These are phyloP conservation scores for Cladophialophora immunda DNA, from an alignment of 2,329 filamentous ascomycete species.

Conservation along the genomic window DNA sequence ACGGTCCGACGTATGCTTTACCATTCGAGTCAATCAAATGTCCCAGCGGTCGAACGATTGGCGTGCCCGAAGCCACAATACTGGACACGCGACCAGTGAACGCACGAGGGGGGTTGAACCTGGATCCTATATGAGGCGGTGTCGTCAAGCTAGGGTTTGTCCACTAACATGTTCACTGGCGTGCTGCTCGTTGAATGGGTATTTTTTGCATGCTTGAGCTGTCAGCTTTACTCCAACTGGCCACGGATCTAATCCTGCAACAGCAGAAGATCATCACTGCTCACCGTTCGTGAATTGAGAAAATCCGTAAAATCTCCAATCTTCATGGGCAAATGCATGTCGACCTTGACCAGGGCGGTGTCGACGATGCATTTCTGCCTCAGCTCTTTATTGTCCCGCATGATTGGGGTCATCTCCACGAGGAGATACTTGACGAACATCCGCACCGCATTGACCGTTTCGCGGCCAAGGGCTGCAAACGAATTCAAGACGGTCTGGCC, in stretches of 20 bases:
- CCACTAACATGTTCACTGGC: conserved; percentile 21
- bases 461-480: conserved; percentile 13
- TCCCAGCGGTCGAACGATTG: conserved; percentile 20
- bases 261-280: not conserved
- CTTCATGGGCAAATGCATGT: conserved; percentile 25
- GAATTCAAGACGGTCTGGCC: conserved; percentile 6
- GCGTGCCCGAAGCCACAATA: conserved; percentile 17
- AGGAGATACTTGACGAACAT: conserved; percentile 15
- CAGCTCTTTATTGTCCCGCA: conserved; percentile 14
- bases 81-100: conserved; percentile 21
- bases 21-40: conserved; percentile 21
- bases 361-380: conserved; percentile 15
- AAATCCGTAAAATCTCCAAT: conserved; percentile 24
- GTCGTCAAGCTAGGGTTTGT: not conserved
- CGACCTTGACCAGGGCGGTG: not conserved
- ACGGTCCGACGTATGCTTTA: conserved; percentile 58
- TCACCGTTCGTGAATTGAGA: conserved; percentile 21
- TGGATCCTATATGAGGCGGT: conserved; percentile 5
- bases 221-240: not conserved
- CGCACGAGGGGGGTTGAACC: conserved; percentile 23
- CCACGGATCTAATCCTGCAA: not conserved
- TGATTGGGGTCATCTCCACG: conserved; percentile 11
- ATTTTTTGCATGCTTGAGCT: conserved; percentile 20
- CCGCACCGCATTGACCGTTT: conserved; percentile 15
- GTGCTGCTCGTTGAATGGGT: conserved; percentile 17